Percentiles rank a stretch among this genome's conserved stretches.
Evolutionary conservation across 2,329 filamentous ascomycete genomes (phyloP).

Genomic region (Nothopassalora personata): DNA sequence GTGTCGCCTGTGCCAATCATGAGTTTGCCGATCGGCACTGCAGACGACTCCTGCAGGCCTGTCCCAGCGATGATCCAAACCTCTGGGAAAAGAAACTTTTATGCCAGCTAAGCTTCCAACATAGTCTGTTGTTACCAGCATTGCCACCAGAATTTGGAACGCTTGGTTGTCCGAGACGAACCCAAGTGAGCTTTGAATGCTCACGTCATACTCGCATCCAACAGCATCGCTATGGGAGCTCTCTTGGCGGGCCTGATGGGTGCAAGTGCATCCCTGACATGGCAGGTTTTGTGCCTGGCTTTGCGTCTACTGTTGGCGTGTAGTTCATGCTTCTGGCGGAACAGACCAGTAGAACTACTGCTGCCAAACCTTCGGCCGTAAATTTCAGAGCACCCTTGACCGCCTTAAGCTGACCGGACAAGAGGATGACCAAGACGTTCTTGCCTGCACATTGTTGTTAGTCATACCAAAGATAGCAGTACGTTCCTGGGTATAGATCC

Average conservation of each 20-base stretch:
- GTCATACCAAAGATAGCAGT: neutral
- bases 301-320: neutral
- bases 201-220: neutral
- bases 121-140: neutral
- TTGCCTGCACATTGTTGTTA: neutral
- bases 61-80: neutral
- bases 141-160: neutral
- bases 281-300: neutral
- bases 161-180: neutral
- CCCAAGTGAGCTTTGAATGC: neutral
- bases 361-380: neutral
- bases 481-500: neutral
- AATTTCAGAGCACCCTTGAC: neutral
- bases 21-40: neutral
- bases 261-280: neutral
- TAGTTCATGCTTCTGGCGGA: neutral
- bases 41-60: neutral
- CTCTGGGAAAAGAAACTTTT: neutral
- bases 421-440: neutral
- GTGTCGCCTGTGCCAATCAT: neutral
- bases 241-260: neutral
- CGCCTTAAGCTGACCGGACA: neutral
- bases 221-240: neutral
- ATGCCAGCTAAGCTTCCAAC: neutral
- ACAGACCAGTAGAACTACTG: neutral